Base-by-base conservation (phyloP, 352 stramenopile genomes). In the Pythium inflatum region DNA sequence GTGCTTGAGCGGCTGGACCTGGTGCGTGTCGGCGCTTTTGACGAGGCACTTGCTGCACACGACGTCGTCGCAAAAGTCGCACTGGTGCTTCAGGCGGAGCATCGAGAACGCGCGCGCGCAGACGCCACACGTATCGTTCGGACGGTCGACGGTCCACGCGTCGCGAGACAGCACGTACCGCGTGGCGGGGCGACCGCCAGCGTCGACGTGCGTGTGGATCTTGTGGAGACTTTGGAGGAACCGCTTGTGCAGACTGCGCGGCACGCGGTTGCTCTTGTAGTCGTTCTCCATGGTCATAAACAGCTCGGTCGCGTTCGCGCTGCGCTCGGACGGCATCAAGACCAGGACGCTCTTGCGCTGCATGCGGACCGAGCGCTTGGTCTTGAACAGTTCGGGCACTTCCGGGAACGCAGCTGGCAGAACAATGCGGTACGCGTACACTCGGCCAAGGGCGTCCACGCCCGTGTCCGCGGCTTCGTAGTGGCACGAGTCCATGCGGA, bases 41-140 rank as follows among this genome's bases (percentile, higher is more conserved):
- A n/a, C 83, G 1, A 83, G 93, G 68, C 88, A 95, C 54, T 88
- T 93, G 78, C 81, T 90, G 66, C 88, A 95, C 11, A 94, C 84
- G 14, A 95, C 85, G 55, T 95, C 88, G 34, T 87, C 88, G 55
- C 88, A 95, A 1, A 95, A 77, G 40, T 87, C 83, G 68, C 88
- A 95, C 71, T 95, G 88, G 64, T 95, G 88, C 73, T 94, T 94
- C 45, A 87, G 85, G 0, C 87, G 85, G 49, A 95, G 80, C 28
- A 94, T 74, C 14, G 72, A 85, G 64, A 95, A 95, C 18, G 76
- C 72, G n/a, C n/a, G n/a, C n/a, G n/a, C n/a, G n/a, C n/a, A n/a
- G n/a, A n/a, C n/a, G n/a, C n/a, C n/a, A n/a, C n/a, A n/a, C n/a
- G n/a, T n/a, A n/a, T n/a, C n/a, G n/a, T n/a, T n/a, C n/a, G n/a